These are phyloP conservation scores for Serendipita indica DNA, from an alignment of 768 basidiomycete species.

Conservation along the genomic window DNA sequence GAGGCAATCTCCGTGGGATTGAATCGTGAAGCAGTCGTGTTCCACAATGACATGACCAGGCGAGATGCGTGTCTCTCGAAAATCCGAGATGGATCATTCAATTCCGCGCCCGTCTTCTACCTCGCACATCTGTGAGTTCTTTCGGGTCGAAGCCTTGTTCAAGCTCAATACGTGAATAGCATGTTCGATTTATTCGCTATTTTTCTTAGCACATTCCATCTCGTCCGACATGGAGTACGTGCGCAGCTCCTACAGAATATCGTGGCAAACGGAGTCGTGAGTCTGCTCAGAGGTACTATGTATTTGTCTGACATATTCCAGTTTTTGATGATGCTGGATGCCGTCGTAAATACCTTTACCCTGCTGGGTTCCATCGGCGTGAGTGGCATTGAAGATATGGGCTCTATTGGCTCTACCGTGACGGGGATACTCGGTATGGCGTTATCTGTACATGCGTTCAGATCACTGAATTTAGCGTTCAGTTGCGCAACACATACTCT, in stretches of 20 bases:
- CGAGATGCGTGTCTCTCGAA: not conserved
- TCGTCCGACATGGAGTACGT: not conserved
- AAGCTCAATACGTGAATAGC: not conserved
- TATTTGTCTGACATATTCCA: not conserved
- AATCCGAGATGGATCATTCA: not conserved
- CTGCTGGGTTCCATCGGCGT: conserved; percentile 1
- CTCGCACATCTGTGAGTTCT: not conserved
- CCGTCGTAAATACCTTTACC: not conserved
- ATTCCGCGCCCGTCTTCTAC: conserved; percentile 3
- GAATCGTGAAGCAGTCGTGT: not conserved
- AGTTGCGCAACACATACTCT: conserved; percentile 6
- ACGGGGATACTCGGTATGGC: conserved; percentile 1
- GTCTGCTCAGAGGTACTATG: not conserved
- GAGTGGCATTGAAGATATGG: not conserved
- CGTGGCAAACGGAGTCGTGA: not conserved
- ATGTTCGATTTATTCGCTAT: conserved; percentile 4
- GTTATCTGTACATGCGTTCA: not conserved
- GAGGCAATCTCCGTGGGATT: not conserved
- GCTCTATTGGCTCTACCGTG: conserved; percentile 3
- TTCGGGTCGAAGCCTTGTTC: not conserved
- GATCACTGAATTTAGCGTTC: not conserved
- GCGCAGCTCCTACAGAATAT: not conserved
- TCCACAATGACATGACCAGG: not conserved
- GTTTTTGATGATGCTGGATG: not conserved
- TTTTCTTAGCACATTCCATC: not conserved